Evolutionary conservation across 169 alveolate species (phyloP).

Genomic region (Amoebophrya sp.): DNA sequence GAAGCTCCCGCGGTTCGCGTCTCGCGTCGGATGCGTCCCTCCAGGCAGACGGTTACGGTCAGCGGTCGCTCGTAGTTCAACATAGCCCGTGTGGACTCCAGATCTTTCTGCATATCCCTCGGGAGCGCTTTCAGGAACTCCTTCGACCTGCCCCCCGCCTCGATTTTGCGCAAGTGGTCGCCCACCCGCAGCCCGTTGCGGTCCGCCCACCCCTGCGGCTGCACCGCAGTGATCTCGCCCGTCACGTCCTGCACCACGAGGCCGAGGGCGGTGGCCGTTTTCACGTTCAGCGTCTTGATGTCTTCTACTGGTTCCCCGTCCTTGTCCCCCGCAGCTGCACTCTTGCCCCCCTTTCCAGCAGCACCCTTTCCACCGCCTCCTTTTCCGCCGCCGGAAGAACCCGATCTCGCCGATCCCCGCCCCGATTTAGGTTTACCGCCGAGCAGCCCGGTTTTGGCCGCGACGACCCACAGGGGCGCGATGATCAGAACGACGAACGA

Average conservation of each 20-base stretch:
- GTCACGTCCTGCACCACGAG: not conserved
- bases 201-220: not conserved
- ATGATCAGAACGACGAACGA: not conserved
- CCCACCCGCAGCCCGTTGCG: not conserved
- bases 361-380: too few relatives aligned
- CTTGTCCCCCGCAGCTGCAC: not conserved
- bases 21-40: too few relatives aligned
- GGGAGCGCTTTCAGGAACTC: not conserved
- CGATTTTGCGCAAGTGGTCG: not conserved
- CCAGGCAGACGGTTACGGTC: not conserved
- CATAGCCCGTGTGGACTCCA: not conserved
- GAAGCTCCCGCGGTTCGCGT: too few relatives aligned
- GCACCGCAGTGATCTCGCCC: not conserved
- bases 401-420: not conserved
- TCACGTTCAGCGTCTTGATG: not conserved
- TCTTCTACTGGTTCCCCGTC: not conserved
- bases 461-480: not conserved
- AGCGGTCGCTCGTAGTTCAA: not conserved
- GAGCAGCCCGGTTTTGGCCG: not conserved
- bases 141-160: not conserved
- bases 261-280: not conserved
- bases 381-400: too few relatives aligned
- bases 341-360: not conserved
- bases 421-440: not conserved
- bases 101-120: not conserved